A percentile compares a stretch with the other conserved stretches of the same genome.
phyloP scores from a whole-genome alignment of 768 basidiomycete genomes.

The Trametes punicea region DNA sequence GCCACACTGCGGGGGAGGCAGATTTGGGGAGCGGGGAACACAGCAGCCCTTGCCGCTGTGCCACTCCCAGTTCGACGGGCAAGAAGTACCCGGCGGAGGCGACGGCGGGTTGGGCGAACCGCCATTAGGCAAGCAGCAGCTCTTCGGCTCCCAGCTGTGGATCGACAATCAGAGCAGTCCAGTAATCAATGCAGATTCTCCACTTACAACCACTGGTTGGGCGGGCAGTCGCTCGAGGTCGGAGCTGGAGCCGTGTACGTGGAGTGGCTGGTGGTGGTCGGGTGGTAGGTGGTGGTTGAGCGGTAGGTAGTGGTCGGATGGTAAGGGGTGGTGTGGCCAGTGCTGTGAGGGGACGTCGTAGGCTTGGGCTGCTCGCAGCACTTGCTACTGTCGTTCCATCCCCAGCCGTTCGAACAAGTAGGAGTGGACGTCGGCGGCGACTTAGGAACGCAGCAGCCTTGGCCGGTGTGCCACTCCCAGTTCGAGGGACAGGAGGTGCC shows the following conservation, averaged over 20 bases:
- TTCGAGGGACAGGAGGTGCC: constrained; percentile 43
- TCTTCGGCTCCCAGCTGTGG: constrained; percentile 31
- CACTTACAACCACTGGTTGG: constrained; percentile 12
- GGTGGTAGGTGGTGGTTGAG: neutral
- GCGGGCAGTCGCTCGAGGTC: constrained; percentile 5
- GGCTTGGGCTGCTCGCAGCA: constrained; percentile 35
- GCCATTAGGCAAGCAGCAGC: constrained; percentile 44
- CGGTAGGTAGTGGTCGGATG: neutral
- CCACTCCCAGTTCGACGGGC: constrained; percentile 51
- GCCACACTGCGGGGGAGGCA: constrained; percentile 41
- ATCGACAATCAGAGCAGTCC: neutral
- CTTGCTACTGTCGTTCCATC: constrained; percentile 40
- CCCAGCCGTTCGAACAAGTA: constrained; percentile 40
- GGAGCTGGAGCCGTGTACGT: constrained; percentile 2
- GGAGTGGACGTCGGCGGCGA: constrained; percentile 38
- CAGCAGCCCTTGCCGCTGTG: constrained; percentile 46
- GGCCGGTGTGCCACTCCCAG: constrained; percentile 45
- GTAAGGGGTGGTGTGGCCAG: constrained; percentile 23
- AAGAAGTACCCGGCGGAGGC: constrained; percentile 51
- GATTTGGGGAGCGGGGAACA: constrained; percentile 44
- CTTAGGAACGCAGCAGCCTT: constrained; percentile 53
- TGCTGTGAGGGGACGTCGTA: constrained; percentile 26
- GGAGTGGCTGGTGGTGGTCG: neutral
- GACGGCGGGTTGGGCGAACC: constrained; percentile 42
- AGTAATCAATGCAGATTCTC: too few relatives aligned